phyloP scores from a whole-genome alignment of 345 rosid genomes.

The Gossypium longicalyx region DNA sequence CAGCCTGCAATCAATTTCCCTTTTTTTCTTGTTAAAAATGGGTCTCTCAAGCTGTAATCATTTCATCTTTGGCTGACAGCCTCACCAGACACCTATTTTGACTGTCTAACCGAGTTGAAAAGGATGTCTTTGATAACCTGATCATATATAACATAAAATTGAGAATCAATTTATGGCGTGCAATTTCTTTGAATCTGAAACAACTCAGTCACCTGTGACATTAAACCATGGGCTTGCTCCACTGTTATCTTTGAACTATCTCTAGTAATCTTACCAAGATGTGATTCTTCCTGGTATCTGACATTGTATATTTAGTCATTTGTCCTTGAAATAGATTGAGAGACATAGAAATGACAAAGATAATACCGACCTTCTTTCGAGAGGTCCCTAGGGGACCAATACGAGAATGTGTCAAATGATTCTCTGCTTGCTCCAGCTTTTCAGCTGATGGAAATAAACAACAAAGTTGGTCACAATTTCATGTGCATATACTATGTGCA shows the following conservation, averaged over 20 bases:
- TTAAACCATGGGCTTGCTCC: conserved; percentile 95
- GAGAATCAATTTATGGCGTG: not conserved
- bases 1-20: not conserved
- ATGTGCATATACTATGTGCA: not conserved
- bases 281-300: conserved; percentile 79
- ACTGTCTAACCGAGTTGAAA: conserved; percentile 73
- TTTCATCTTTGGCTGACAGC: conserved; percentile 14
- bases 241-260: conserved; percentile 95
- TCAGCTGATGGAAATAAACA: conserved; percentile 55
- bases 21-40: not conserved
- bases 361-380: conserved; percentile 69
- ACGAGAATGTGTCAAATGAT: conserved; percentile 78
- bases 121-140: conserved; percentile 95
- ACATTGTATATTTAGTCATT: not conserved
- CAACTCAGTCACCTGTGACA: conserved; percentile 74
- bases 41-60: not conserved
- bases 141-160: not conserved
- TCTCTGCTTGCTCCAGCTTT: conserved; percentile 97
- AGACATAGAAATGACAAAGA: conserved; percentile 7
- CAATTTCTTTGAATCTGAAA: conserved; percentile 3
- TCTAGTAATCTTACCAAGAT: conserved; percentile 87
- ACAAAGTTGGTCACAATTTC: not conserved
- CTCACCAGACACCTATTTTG: conserved; percentile 15
- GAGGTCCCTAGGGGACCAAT: conserved; percentile 59
- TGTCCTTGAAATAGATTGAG: not conserved